Evolutionary conservation across 768 basidiomycete species (phyloP).

Genomic region (Cytidiella melzeri): DNA sequence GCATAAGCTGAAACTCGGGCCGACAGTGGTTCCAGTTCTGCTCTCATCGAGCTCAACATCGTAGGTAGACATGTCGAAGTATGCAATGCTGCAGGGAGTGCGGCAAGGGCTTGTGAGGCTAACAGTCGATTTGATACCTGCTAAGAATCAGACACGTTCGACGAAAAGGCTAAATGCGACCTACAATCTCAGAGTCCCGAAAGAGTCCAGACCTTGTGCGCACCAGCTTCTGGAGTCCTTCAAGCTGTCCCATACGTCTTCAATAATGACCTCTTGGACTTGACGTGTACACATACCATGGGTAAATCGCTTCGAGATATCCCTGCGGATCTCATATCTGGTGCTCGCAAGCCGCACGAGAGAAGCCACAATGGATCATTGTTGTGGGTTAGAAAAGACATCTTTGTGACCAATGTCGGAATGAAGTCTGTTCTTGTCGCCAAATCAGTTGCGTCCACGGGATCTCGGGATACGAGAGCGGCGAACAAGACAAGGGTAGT

Average conservation of each 20-base stretch:
- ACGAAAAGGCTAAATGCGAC: constrained; percentile 14
- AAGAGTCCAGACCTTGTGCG: constrained; percentile 29
- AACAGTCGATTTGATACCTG: constrained; percentile 54
- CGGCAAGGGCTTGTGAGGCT: constrained; percentile 41
- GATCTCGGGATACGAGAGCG: constrained; percentile 56
- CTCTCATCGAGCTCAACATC: constrained; percentile 27
- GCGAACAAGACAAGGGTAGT: constrained; percentile 55
- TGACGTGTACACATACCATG: constrained; percentile 39
- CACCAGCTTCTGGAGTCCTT: constrained; percentile 28
- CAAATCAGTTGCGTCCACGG: constrained; percentile 48
- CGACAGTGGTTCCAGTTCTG: constrained; percentile 35
- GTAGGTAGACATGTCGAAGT: constrained; percentile 21
- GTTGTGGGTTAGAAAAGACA: constrained; percentile 16
- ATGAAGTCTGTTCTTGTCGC: constrained; percentile 31
- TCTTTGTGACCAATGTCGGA: constrained; percentile 20
- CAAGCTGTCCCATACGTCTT: too few relatives aligned
- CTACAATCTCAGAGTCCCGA: constrained; percentile 26
- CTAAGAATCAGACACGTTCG: too few relatives aligned
- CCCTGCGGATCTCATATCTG: constrained; percentile 44
- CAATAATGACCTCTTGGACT: too few relatives aligned
- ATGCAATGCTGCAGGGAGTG: constrained; percentile 42
- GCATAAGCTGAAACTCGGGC: constrained; percentile 33
- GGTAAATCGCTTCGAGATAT: constrained; percentile 52
- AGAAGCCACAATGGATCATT: constrained; percentile 48
- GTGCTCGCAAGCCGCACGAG: constrained; percentile 29